These are phyloP conservation scores for Eragrostis nindensis DNA, from an alignment of 176 grass and related monocot genomes.

Conservation along the genomic window DNA sequence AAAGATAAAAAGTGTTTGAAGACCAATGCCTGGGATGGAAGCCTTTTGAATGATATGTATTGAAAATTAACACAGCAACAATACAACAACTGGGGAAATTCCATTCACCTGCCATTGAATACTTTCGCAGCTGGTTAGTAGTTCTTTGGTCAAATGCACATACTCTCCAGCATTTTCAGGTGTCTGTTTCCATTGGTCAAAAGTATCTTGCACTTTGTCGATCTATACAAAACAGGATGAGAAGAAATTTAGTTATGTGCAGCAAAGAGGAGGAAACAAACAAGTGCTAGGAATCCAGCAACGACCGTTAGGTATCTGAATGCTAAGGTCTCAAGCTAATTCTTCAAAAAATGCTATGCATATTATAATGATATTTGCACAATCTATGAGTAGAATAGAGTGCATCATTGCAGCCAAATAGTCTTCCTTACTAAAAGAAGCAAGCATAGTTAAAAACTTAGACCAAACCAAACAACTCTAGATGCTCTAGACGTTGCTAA, in stretches of 20 bases:
- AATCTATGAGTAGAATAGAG: not conserved
- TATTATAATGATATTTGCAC: not conserved
- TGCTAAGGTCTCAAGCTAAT: not conserved
- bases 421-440: not conserved
- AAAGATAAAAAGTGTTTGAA: not conserved
- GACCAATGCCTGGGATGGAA: not conserved
- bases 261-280: not conserved
- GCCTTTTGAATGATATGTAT: not conserved
- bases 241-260: not conserved
- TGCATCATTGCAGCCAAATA: not conserved
- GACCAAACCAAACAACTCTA: not conserved
- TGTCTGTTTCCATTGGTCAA: constrained; percentile 78
- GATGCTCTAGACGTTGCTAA: not conserved
- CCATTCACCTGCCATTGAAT: constrained; percentile 80
- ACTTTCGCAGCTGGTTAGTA: constrained; percentile 82
- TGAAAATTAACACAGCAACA: not conserved
- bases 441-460: not conserved
- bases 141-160: constrained; percentile 83
- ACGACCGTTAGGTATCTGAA: not conserved
- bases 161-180: constrained; percentile 81
- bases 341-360: not conserved
- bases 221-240: constrained; percentile 46
- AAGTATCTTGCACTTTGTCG: constrained; percentile 79
- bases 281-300: not conserved
- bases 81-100: not conserved